These are phyloP conservation scores for Thermoascus crustaceus DNA, from an alignment of 2,329 filamentous ascomycete genomes.

Conservation along the genomic window DNA sequence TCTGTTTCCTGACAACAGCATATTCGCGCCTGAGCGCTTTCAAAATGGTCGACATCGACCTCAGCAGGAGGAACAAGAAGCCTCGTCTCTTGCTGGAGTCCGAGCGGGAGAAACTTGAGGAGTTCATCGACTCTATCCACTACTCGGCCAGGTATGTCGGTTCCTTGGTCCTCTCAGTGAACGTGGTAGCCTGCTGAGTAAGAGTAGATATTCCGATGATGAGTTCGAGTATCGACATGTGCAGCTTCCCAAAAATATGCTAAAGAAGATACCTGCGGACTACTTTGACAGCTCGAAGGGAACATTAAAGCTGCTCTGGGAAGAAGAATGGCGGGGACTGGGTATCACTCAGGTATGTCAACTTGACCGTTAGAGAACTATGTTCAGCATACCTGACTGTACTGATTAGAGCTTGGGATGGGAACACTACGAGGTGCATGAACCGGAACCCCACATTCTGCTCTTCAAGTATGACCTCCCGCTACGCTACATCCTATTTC, in stretches of 20 bases:
- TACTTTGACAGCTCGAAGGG: slow-evolving; percentile 86
- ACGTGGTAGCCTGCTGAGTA: slow-evolving; percentile 11
- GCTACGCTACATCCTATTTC: slow-evolving; percentile 15
- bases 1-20: too few species aligned
- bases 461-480: slow-evolving; percentile 80
- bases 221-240: slow-evolving; percentile 97
- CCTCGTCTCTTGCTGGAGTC: slow-evolving; percentile 71
- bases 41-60: slow-evolving; percentile 60
- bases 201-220: slow-evolving; percentile 74
- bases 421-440: slow-evolving; percentile 99
- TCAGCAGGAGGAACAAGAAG: slow-evolving; percentile 74
- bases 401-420: slow-evolving; percentile 76
- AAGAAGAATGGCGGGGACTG: slow-evolving; percentile 94
- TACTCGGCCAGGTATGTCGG: slow-evolving; percentile 74
- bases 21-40: too few species aligned
- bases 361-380: not conserved
- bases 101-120: slow-evolving; percentile 77
- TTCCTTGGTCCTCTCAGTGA: not conserved
- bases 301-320: slow-evolving; percentile 92
- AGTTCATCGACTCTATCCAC: slow-evolving; percentile 88
- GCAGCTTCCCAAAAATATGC: slow-evolving; percentile 94
- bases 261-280: slow-evolving; percentile 91
- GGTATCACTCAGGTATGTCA: slow-evolving; percentile 84
- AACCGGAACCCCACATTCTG: slow-evolving; percentile 95
- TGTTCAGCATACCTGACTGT: not conserved